These are phyloP conservation scores for Dryadomyces quercivorus DNA, from an alignment of 2,329 filamentous ascomycete species.

Conservation along the genomic window DNA sequence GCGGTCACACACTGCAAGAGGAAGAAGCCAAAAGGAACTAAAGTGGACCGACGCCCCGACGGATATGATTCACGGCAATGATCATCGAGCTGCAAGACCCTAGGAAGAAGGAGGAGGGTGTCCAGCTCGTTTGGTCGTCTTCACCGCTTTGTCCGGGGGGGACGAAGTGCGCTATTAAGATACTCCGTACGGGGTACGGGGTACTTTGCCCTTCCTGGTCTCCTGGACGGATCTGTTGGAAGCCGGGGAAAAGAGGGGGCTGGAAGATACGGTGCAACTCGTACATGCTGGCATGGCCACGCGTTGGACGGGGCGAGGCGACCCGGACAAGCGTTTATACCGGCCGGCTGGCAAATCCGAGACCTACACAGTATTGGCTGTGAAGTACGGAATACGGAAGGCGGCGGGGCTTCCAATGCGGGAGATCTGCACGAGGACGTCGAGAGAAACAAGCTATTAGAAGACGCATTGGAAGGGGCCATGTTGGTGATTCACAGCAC, in stretches of 20 bases:
- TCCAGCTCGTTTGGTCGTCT: neutral
- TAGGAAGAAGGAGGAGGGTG: neutral
- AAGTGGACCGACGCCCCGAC: neutral
- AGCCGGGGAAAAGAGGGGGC: too few relatives aligned
- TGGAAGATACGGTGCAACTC: too few relatives aligned
- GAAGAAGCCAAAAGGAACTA: neutral
- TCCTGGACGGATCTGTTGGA: too few relatives aligned
- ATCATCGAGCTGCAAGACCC: neutral
- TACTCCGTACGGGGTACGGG: neutral
- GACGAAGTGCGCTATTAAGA: neutral
- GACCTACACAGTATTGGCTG: too few relatives aligned
- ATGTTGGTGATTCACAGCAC: too few relatives aligned
- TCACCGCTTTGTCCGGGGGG: neutral
- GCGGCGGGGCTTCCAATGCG: too few relatives aligned
- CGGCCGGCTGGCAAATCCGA: too few relatives aligned
- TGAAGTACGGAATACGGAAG: neutral
- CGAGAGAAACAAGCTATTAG: neutral
- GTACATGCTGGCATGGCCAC: too few relatives aligned
- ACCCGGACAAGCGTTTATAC: too few relatives aligned
- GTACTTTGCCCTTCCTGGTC: neutral
- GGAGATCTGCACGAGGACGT: neutral
- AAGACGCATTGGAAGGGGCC: neutral
- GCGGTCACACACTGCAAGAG: neutral
- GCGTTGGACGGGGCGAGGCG: too few relatives aligned
- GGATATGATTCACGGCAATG: neutral